These are phyloP conservation scores for Sechiopsis laciniata DNA, from an alignment of 306 rosid genomes.

Conservation along the genomic window DNA sequence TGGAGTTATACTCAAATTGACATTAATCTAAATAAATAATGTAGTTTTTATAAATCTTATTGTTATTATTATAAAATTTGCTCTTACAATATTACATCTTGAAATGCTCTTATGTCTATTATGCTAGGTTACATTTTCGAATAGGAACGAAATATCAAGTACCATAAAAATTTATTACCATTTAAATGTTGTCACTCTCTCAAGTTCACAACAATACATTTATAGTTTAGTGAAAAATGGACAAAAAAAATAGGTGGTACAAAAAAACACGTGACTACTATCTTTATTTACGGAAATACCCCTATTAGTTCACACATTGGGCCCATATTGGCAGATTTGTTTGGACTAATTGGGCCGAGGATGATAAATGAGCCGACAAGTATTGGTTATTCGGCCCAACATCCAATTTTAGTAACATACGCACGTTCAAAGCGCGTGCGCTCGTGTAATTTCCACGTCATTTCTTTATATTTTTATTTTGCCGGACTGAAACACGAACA, in stretches of 20 bases:
- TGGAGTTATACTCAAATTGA: too few species aligned
- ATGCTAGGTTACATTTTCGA: too few species aligned
- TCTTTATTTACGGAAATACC: not conserved
- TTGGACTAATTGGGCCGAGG: not conserved
- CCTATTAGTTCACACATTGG: not conserved
- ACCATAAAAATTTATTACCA: not conserved
- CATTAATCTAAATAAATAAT: too few species aligned
- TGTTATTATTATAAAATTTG: too few species aligned
- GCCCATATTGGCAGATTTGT: not conserved
- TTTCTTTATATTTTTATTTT: slow-evolving; percentile 5
- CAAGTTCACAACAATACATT: too few species aligned
- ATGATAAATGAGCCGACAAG: not conserved
- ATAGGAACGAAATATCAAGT: too few species aligned
- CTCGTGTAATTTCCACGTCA: slow-evolving; percentile 19
- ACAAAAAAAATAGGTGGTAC: too few species aligned
- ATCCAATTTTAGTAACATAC: slow-evolving; percentile 21
- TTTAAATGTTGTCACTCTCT: too few species aligned
- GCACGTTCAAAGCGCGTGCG: slow-evolving; percentile 21
- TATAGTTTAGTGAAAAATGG: too few species aligned
- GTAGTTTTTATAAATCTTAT: too few species aligned
- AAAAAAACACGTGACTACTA: not conserved
- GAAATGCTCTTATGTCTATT: too few species aligned
- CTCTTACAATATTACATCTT: too few species aligned
- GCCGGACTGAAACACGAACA: slow-evolving; percentile 9
- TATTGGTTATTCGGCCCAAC: not conserved